Evolutionary conservation across 2,329 filamentous ascomycete species (phyloP), one percentile per base, ranked within the genome.

Genomic region (Xylaria sp.): DNA sequence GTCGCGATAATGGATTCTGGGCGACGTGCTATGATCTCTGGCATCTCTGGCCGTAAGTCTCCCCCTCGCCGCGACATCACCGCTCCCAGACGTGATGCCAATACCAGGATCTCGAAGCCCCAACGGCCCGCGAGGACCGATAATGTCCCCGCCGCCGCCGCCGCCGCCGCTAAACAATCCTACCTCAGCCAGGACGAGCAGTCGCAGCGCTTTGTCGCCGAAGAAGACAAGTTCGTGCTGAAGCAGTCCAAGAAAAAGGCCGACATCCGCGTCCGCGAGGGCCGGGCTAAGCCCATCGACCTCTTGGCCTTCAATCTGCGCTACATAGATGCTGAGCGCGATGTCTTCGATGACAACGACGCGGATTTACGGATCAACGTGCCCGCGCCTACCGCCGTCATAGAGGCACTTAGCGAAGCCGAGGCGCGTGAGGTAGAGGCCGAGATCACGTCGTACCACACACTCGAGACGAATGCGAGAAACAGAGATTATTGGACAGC

Each of bases 201-300:
- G 78, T 92, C 90, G 73, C 86, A 90, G 31, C 88, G 91, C 77
- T 99, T 96, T 86, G 93, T 98, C 23, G 93, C 95, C 62, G 93
- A 97, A 76, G 96, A 99, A 81, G 96, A 99, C 83, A 91, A 92
- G 73, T 99, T 99, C 78, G 96, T 98, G 66, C 84, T 99, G 77
- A 94, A 94, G 81, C 96, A 99, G 82, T 92, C 95, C 56, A 99
- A 98, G 86, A 98, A 97, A 85, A 98, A 98, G 84, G 95, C 96
- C 51, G 93, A 94, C 73, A 97, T 99, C 74, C 91, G 96, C 50
- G 94, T 98, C 55, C 93, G 94, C 75, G 94, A 97, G 80, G 92
- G 92, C 12, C 90, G 97, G 74, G 94, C 95, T 65, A 94, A 94
- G 78, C 92, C 95, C 10, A 95, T 98, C 76, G 96, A 99, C 82